Evolutionary conservation across 164 flowering plant genomes (phyloP).

Genomic region (Vitis cinerea): DNA sequence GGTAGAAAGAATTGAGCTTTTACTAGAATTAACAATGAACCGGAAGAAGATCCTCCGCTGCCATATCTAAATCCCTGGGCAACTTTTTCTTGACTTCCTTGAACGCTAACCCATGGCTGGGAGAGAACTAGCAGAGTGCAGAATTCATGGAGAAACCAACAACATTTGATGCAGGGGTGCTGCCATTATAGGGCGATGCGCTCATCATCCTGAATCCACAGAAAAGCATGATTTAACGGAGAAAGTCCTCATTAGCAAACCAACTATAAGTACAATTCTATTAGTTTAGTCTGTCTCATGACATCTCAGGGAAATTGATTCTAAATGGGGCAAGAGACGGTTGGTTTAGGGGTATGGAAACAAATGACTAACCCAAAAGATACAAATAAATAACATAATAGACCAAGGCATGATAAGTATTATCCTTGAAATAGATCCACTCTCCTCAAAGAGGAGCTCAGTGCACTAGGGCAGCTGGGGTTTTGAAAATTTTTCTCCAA

Average conservation of each 20-base stretch:
- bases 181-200: constrained; percentile 21
- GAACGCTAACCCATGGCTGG: constrained; percentile 1
- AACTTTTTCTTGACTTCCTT: background rate
- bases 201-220: constrained; percentile 15
- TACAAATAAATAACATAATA: too few species aligned
- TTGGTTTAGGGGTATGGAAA: too few species aligned
- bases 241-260: background rate
- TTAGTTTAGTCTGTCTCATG: too few species aligned
- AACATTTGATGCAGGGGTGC: constrained; percentile 11
- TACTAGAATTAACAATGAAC: background rate
- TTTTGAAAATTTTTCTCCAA: too few species aligned
- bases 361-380: too few species aligned
- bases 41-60: background rate
- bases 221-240: background rate
- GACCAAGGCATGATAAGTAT: too few species aligned
- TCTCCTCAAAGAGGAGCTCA: too few species aligned
- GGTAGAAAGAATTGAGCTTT: constrained; percentile 13
- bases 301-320: too few species aligned
- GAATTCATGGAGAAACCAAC: constrained; percentile 6
- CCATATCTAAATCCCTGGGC: background rate
- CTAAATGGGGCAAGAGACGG: too few species aligned
- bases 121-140: background rate
- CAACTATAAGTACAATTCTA: background rate
- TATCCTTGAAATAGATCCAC: accelerated
- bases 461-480: too few species aligned